Evolutionary conservation across 1,139 yeast genomes (phyloP), one percentile per base, ranked within the genome.

Genomic region (Taphrina communis): DNA sequence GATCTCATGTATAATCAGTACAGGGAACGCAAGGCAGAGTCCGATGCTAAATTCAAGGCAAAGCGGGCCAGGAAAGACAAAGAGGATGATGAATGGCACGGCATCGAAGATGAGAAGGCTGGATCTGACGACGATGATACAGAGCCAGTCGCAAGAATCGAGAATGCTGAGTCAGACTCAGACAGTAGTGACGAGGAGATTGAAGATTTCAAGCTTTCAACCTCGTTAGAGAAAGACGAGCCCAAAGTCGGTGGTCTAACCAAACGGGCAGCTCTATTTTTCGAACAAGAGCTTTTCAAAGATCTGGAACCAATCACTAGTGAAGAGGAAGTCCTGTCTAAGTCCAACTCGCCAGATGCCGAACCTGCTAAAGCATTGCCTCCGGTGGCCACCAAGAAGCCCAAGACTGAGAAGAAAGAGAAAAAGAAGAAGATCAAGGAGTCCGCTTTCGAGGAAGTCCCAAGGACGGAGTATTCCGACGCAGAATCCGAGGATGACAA

Each of bases 61-160:
- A 89, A 89, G 78, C 83, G 84, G 75, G 88, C 90, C 50, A 85
- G 98, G 76, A 96, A 93, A 50, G 92, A 88, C 72, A 94, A 87
- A 72, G 71, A 71, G 36, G 80, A 78, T 38, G 76, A 73, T 25
- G 89, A 86, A 66, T 94, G 98, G 97, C 89, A 88, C 61, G 98
- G 98, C 62, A 88, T 93, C 72, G 72, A 72, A 25, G 73, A 69
- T 25, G 50, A 70, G 19, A 52, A 52, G 21, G 55, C 53, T 21
- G 72, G 70, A 17, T 74, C 71, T 19, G 71, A 71, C 31, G 73
- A 72, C 25, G 76, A 73, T 25, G 75, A 73, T 14, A 73, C 73
- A 50, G 78, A 76, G 19, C 39, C 21, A 53, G 35, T 21, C 9
- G 38, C 46, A 19, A 25, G 9, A 14, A n/a, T 6, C 9, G 58